A percentile compares a stretch with the other conserved stretches of the same genome.
These are phyloP conservation scores for Coprinopsis sp. DNA, from an alignment of 768 basidiomycete genomes.

Conservation along the genomic window DNA sequence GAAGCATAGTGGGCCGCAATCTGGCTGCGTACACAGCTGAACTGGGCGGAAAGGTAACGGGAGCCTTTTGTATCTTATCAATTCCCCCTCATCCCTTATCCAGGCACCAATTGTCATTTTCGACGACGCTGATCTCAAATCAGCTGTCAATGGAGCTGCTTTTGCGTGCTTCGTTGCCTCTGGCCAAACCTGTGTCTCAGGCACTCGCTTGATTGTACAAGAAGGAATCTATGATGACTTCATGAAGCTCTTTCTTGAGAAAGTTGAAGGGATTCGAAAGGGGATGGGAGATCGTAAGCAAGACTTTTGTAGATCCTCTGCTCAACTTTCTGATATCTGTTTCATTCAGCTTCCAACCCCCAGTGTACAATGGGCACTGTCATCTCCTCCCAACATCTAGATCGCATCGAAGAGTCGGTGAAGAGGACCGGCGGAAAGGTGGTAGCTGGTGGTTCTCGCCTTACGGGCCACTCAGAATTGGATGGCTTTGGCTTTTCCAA, in stretches of 20 bases:
- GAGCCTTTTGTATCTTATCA: constrained; percentile 2
- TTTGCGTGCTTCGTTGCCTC: constrained; percentile 85
- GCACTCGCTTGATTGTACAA: constrained; percentile 78
- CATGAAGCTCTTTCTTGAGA: constrained; percentile 55
- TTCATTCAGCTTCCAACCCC: constrained; percentile 56
- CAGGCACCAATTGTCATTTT: constrained; percentile 82
- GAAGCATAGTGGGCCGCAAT: constrained; percentile 69
- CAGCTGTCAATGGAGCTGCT: constrained; percentile 79
- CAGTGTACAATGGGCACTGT: constrained; percentile 76
- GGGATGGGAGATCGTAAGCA: constrained; percentile 76
- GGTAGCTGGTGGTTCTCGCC: constrained; percentile 60
- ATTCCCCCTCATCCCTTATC: constrained; percentile 5
- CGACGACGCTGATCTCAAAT: constrained; percentile 65
- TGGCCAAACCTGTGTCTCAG: constrained; percentile 89
- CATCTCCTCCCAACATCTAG: constrained; percentile 61
- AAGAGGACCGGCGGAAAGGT: constrained; percentile 43
- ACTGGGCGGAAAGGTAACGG: constrained; percentile 74
- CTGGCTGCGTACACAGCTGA: constrained; percentile 77
- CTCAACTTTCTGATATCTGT: neutral
- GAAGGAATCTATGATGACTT: constrained; percentile 65
- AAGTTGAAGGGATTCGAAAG: constrained; percentile 54
- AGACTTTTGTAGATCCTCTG: neutral
- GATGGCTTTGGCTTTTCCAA: constrained; percentile 68
- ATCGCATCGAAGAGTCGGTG: constrained; percentile 58
- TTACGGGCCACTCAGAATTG: constrained; percentile 56